Evolutionary conservation across 1,139 yeast species (phyloP), one percentile per base, ranked within the genome.

Genomic region (Pichia sp.): DNA sequence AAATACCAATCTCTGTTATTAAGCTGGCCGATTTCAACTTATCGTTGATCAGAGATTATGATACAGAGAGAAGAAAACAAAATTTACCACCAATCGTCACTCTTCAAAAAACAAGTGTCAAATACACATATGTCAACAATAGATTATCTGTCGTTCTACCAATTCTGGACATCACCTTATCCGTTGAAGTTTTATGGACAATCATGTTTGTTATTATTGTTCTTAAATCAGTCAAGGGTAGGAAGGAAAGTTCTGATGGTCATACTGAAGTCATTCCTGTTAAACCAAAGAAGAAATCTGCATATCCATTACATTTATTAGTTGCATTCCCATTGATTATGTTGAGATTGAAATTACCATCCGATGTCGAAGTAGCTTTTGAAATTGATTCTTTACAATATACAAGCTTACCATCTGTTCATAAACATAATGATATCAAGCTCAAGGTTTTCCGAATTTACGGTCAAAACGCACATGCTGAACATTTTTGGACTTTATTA

Each of bases 161-260:
- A 4, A 18, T 58, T 9, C 41, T 63, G 12, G 64, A 63, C 34
- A 36, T 48, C 0, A 43, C 42, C 2, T 17, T 62, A 4, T 60
- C 66, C 2, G 57, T 59, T 19, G 67, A 64, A 42, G 57, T 55
- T 10, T 37, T 62, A 15, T 64, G 67, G 67, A 49, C 61, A 3
- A 9, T 59, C 0, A 31, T 61, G 30, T 64, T 62, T 52, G 54
- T 62, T 3, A 46, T 45, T 34, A 40, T 63, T 0, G 45, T 61
- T 9, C 24, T 62, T 4, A 24, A 39, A 7, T 51, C 59, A 3
- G 34, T 57, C 5, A 45, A 19, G 11, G 53, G 53, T 6, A 44
- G 45, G 36, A 38, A 38, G n/a, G 10, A 27, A 12, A 15, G 28
- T 14, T 19, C 6, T 22, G 14, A 8, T 15, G 33, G 21, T 7